Evolutionary conservation across 2,329 filamentous ascomycete species (phyloP), one percentile per base, ranked within the genome.

Genomic region (Lachnellula arida): DNA sequence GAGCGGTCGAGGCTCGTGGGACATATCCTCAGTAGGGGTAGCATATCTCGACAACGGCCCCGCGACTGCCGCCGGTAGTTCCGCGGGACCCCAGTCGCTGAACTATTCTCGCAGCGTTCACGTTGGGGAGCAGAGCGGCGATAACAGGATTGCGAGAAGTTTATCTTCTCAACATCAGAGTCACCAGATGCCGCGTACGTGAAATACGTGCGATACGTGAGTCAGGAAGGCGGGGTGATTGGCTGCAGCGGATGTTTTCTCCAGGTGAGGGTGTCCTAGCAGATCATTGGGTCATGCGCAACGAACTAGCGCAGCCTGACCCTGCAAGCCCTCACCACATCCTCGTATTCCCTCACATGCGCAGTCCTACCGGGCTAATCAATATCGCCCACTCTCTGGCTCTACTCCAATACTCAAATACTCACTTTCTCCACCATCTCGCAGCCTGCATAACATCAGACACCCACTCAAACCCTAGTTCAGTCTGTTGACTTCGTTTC

Each of bases 101-200:
- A 62, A 60, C 54, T 67, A 66, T 57, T 43, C 62, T 49, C 64
- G 64, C 54, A 60, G 49, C 53, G 51, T 59, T 50, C 61, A 68
- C 57, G 53, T 53, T 46, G 59, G 64, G 55, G 57, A 49, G 49
- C 19, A 59, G 46, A 58, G 58, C 32, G 61, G 51, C 58, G 63
- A 67, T 51, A 64, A 57, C 61, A 61, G 61, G 53, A 55, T 60
- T 40, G 46, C 46, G 15, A 60, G 64, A 55, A 61, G 55, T 57
- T 22, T 65, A 8, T 61, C 65, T 40, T 53, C 56, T 32, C 63
- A 65, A 37, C 51, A 53, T 42, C 49, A 51, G 53, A 64, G 65
- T 68, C 66, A 68, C 60, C 66, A 66, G 65, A 65, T 67, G 62
- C 60, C 62, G 58, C 64, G 63, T 49, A 56, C 64, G 56, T 67